Evolutionary conservation across 352 stramenopile genomes (phyloP).

Genomic region (Globisporangium radiosum): DNA sequence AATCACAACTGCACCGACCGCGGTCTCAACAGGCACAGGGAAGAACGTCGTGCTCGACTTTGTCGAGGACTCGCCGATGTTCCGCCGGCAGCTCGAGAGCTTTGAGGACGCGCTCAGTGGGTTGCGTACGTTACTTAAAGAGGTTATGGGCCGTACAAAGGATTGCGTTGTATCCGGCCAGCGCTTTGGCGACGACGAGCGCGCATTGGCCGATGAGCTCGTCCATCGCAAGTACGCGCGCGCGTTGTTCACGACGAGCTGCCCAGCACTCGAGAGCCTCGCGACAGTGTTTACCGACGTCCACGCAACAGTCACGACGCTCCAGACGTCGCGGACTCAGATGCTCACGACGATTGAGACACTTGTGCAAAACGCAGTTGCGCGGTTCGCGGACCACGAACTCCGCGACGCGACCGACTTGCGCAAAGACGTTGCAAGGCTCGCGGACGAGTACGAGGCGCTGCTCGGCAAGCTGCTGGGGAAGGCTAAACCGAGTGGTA

Average conservation of each 20-base stretch:
- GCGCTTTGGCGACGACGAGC: slow-evolving; percentile 66
- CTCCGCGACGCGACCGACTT: slow-evolving; percentile 67
- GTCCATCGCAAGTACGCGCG: slow-evolving; percentile 71
- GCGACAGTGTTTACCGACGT: slow-evolving; percentile 79
- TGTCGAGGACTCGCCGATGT: slow-evolving; percentile 85
- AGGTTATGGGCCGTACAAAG: slow-evolving; percentile 64
- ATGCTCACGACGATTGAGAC: slow-evolving; percentile 80
- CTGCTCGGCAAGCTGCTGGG: slow-evolving; percentile 73
- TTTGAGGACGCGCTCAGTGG: slow-evolving; percentile 74
- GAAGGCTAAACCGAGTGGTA: slow-evolving; percentile 47
- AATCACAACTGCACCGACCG: slow-evolving; percentile 2
- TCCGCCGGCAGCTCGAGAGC: slow-evolving; percentile 66
- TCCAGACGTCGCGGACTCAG: slow-evolving; percentile 78
- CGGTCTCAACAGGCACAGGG: slow-evolving; percentile 30
- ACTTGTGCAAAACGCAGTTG: slow-evolving; percentile 57
- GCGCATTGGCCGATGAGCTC: slow-evolving; percentile 60
- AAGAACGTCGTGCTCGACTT: slow-evolving; percentile 84
- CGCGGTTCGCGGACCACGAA: slow-evolving; percentile 66
- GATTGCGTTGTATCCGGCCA: slow-evolving; percentile 67
- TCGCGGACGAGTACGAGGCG: slow-evolving; percentile 78
- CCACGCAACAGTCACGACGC: slow-evolving; percentile 72
- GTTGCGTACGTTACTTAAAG: slow-evolving; percentile 55
- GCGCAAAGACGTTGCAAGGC: slow-evolving; percentile 52
- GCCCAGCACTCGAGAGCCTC: slow-evolving; percentile 54
- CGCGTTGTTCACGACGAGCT: slow-evolving; percentile 84